These are phyloP conservation scores for Gossypium davidsonii DNA, from an alignment of 441 rosid species.

Conservation along the genomic window DNA sequence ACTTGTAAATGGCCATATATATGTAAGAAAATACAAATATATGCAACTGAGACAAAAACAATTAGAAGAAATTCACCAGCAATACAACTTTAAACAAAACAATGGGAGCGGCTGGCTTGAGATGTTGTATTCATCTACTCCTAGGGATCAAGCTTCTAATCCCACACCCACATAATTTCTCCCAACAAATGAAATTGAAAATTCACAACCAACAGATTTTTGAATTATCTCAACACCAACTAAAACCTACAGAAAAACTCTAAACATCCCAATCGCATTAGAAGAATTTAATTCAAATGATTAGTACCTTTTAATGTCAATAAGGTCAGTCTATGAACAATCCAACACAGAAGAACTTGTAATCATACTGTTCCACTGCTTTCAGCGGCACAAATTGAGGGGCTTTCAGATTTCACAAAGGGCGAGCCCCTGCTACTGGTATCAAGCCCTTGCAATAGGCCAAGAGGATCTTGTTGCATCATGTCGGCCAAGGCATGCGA, in stretches of 20 bases:
- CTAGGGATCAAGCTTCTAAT: constrained; percentile 21
- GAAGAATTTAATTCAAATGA: constrained; percentile 29
- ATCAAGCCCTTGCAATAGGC: constrained; percentile 76
- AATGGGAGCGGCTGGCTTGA: not conserved
- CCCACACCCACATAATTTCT: constrained; percentile 18
- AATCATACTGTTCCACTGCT: constrained; percentile 59
- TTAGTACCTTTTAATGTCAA: constrained; percentile 32
- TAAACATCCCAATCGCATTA: constrained; percentile 17
- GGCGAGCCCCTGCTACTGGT: constrained; percentile 49
- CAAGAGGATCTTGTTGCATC: constrained; percentile 62
- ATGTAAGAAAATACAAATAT: not conserved
- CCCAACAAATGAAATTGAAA: constrained; percentile 9
- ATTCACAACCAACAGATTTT: constrained; percentile 2
- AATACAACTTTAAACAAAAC: constrained; percentile 14
- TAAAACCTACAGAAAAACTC: constrained; percentile 20
- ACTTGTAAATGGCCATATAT: not conserved
- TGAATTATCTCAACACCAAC: constrained; percentile 13
- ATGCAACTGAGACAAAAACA: not conserved
- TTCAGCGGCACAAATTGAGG: constrained; percentile 64
- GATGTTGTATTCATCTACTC: constrained; percentile 15
- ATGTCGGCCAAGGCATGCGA: constrained; percentile 48
- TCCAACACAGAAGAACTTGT: constrained; percentile 23
- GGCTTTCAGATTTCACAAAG: constrained; percentile 33
- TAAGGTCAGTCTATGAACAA: constrained; percentile 56
- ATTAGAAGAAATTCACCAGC: not conserved